Evolutionary conservation across 108 stramenopile species (phyloP).

Genomic region (Skeletonema grethae): DNA sequence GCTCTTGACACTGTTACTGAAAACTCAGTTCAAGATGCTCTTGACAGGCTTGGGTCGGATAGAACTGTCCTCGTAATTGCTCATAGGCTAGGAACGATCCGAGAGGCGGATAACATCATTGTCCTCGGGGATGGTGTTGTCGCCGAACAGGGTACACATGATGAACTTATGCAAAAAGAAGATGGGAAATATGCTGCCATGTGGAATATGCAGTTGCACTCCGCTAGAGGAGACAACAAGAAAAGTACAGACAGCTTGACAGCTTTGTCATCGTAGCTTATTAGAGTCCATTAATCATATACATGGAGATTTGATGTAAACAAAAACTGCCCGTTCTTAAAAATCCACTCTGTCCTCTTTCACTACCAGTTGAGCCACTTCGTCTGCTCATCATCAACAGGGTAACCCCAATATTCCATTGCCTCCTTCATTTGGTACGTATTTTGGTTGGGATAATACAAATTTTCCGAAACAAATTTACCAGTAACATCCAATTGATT

Average conservation of each 20-base stretch:
- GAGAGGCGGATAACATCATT: conserved; percentile 95
- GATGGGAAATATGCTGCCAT: conserved; percentile 88
- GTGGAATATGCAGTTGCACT: conserved; percentile 88
- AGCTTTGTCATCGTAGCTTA: conserved; percentile 10
- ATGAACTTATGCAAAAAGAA: conserved; percentile 73
- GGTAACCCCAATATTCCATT: conserved; percentile 83
- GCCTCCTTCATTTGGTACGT: conserved; percentile 83
- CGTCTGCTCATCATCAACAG: conserved; percentile 76
- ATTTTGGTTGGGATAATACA: conserved; percentile 54
- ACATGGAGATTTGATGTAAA: not conserved
- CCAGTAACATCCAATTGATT: conserved; percentile 82
- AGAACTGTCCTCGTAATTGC: conserved; percentile 97
- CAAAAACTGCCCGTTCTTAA: not conserved
- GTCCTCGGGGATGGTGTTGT: conserved; percentile 92
- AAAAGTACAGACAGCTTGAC: conserved; percentile 16
- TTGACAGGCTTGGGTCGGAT: conserved; percentile 85
- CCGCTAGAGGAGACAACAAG: conserved; percentile 12
- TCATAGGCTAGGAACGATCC: conserved; percentile 95
- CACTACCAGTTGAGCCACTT: conserved; percentile 82
- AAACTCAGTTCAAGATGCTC: conserved; percentile 92
- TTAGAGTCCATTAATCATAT: not conserved
- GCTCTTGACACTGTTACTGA: conserved; percentile 88
- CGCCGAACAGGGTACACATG: conserved; percentile 96
- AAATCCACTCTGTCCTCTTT: not conserved
- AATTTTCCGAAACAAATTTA: conserved; percentile 80